A percentile compares a stretch with the other conserved stretches of the same genome.
Evolutionary conservation across 352 stramenopile species (phyloP).

Genomic region (Globisporangium ultimum): DNA sequence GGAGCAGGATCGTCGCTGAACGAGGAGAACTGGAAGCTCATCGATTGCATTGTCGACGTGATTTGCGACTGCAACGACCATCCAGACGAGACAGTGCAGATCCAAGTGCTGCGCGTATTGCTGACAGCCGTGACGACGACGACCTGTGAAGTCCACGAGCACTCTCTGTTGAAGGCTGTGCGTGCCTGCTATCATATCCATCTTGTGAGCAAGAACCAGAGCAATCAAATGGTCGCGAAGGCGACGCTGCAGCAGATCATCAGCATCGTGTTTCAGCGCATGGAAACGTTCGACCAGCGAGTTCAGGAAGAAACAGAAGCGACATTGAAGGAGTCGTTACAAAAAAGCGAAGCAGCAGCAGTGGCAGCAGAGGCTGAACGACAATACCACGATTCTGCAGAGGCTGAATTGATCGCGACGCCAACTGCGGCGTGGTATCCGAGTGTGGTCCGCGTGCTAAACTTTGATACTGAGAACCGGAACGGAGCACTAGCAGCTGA

Average conservation of each 20-base stretch:
- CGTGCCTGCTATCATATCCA: slow-evolving; percentile 96
- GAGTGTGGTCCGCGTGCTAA: slow-evolving; percentile 34
- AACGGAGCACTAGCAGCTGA: background rate
- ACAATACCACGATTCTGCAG: slow-evolving; percentile 12
- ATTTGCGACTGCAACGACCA: slow-evolving; percentile 91
- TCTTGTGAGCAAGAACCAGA: slow-evolving; percentile 86
- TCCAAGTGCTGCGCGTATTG: slow-evolving; percentile 92
- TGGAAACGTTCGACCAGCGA: slow-evolving; percentile 91
- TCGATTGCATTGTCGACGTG: slow-evolving; percentile 87
- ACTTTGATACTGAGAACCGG: slow-evolving; percentile 12
- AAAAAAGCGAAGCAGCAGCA: slow-evolving; percentile 28
- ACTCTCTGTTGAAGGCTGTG: slow-evolving; percentile 94
- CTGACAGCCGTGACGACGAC: slow-evolving; percentile 89
- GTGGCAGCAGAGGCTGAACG: slow-evolving; percentile 11
- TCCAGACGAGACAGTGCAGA: slow-evolving; percentile 88
- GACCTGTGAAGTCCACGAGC: slow-evolving; percentile 90
- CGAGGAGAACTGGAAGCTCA: slow-evolving; percentile 67
- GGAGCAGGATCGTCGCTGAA: slow-evolving; percentile 23
- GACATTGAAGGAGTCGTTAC: slow-evolving; percentile 47
- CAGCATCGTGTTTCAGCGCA: slow-evolving; percentile 94
- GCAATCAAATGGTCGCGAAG: slow-evolving; percentile 97
- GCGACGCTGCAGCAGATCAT: slow-evolving; percentile 97
- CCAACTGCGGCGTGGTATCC: slow-evolving; percentile 36
- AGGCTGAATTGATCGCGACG: slow-evolving; percentile 12
- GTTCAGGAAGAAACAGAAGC: slow-evolving; percentile 65